Percentiles rank a stretch among this genome's conserved stretches.
Conservation (phyloP, 2,329 filamentous ascomycete genomes). For the Mycosphaerella arachidis region DNA sequence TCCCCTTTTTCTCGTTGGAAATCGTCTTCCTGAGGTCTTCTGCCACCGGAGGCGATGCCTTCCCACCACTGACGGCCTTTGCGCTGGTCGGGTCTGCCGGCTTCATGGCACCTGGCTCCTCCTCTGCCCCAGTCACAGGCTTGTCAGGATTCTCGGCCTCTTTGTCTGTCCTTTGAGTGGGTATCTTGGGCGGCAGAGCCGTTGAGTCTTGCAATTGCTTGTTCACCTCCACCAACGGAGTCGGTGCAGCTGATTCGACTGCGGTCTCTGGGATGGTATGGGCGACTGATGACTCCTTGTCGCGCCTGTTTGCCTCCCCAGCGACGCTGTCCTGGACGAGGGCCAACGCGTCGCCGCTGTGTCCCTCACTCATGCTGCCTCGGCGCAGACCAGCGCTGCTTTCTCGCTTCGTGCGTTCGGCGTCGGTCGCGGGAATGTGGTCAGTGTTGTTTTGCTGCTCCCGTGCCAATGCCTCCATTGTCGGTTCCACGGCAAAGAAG, state of each 20-base stretch:
- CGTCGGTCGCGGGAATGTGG: conserved; percentile 6
- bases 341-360: conserved; percentile 31
- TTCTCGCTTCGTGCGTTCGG: conserved; percentile 19
- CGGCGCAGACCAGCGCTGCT: conserved; percentile 23
- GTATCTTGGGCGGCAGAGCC: neutral
- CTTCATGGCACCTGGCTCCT: conserved; percentile 38
- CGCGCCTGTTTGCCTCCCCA: conserved; percentile 38
- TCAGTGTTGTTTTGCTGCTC: conserved; percentile 8
- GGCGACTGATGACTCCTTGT: conserved; percentile 33
- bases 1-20: conserved; percentile 1
- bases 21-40: conserved; percentile 27
- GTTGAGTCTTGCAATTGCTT: conserved; percentile 12
- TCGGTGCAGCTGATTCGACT: conserved; percentile 35
- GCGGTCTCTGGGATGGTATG: conserved; percentile 43
- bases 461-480: conserved; percentile 12
- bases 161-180: conserved; percentile 13
- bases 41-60: conserved; percentile 33
- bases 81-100: conserved; percentile 38
- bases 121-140: conserved; percentile 39
- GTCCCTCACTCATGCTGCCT: conserved; percentile 40
- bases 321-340: conserved; percentile 39
- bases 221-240: conserved; percentile 28
- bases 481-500: conserved; percentile 44
- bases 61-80: conserved; percentile 36
- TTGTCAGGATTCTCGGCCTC: conserved; percentile 43